Evolutionary conservation across 2,329 filamentous ascomycete genomes (phyloP), one percentile per base, ranked within the genome.

Genomic region (Fusarium annulatum): DNA sequence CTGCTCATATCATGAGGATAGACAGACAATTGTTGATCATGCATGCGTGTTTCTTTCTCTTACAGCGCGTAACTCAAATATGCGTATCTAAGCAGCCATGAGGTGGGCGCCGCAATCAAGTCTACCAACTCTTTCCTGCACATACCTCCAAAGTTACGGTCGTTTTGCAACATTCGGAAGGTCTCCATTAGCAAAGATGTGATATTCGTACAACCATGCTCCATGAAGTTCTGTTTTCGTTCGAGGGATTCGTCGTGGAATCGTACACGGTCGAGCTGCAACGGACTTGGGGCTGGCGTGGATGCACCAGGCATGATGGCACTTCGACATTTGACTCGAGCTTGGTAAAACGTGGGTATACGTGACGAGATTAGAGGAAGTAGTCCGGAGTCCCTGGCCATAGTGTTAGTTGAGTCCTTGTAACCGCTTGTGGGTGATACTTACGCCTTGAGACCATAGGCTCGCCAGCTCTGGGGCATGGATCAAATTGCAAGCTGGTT

Each of bases 371-470:
- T 86, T 93, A 99, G 83, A 98, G 93, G 93, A 99, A 99, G 88
- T 99, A 99, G 85, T 99, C 96, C 64, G 96, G 96, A 74, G 96
- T 99, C 80, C 90, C 89, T 91, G 73, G 9, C 23, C 38, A 69
- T 74, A 51, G 80, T 81, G 18, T 52, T 74, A 74, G 70, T 14
- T 33, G 45, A 42, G 55, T 65, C 19, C 10, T 41, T 30, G 46
- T 21, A 28, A 14, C 26, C 6, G 2, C 6, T 30, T 38, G 33
- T 42, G 39, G 12, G 21, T 51, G 43, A 12, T 56, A 84, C 89
- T 84, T 86, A 90, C 93, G 91, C 88, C 96, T 93, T 82, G 96
- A 98, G 74, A 99, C 96, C 96, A 98, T 98, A 30, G 96, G 96
- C 84, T 99, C 96, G 78, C 96, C 96, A 76, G 96, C 96, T 84